Percentiles rank a stretch among this genome's conserved stretches.
phyloP scores from a whole-genome alignment of 495 filamentous ascomycete species.

The Immersiella caudata region DNA sequence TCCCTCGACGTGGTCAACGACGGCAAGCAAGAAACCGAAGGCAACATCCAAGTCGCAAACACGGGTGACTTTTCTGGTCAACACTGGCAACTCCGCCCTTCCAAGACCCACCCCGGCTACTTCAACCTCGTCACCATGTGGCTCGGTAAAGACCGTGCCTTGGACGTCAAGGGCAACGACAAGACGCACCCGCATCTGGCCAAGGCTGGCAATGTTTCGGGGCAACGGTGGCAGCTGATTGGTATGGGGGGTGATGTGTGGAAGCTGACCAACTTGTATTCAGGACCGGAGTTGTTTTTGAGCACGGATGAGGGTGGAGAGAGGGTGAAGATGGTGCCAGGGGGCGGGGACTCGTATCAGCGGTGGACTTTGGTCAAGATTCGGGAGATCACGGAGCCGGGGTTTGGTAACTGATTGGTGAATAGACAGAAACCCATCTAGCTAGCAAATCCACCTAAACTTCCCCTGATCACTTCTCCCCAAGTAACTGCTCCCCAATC shows the following conservation, averaged over 20 bases:
- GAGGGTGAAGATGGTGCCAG: not conserved
- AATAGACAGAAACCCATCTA: not conserved
- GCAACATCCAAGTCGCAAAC: not conserved
- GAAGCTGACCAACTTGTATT: constrained; percentile 4
- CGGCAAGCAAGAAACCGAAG: constrained; percentile 8
- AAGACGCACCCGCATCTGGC: not conserved
- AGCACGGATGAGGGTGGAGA: not conserved
- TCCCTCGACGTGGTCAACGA: constrained; percentile 13
- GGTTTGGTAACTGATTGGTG: constrained; percentile 2
- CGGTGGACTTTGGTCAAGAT: constrained; percentile 9
- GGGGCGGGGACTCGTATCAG: not conserved
- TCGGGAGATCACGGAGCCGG: constrained; percentile 6
- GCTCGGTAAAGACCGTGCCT: not conserved
- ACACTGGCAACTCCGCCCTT: constrained; percentile 11
- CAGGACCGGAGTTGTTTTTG: not conserved
- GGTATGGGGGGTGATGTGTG: constrained; percentile 7
- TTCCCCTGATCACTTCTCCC: too few relatives aligned
- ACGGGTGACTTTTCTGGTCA: constrained; percentile 8
- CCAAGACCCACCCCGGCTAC: constrained; percentile 3
- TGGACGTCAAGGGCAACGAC: not conserved
- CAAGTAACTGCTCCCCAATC: too few relatives aligned
- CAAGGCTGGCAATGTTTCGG: not conserved
- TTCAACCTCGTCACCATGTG: constrained; percentile 6
- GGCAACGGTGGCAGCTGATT: constrained; percentile 9
- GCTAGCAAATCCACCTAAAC: too few relatives aligned